These are phyloP conservation scores for Pleomassaria siparia DNA, from an alignment of 2,329 filamentous ascomycete species.

Conservation along the genomic window DNA sequence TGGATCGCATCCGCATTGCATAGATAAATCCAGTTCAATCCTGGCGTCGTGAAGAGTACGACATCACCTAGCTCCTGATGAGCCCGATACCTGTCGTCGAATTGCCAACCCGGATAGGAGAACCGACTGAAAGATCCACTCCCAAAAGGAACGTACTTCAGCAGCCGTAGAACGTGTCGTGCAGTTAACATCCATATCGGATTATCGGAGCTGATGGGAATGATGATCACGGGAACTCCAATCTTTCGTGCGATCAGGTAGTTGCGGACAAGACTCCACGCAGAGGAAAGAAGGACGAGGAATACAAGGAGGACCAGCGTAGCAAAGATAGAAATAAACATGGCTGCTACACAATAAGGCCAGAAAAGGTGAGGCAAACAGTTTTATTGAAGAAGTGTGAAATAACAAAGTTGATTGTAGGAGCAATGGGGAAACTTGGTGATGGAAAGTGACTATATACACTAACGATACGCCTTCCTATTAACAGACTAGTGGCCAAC, in stretches of 20 bases:
- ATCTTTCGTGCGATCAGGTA: slow-evolving; percentile 3
- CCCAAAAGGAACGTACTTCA: slow-evolving; percentile 17
- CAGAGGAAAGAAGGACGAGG: slow-evolving; percentile 1
- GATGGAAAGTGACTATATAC: too few species aligned
- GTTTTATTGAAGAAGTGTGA: too few species aligned
- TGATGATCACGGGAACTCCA: slow-evolving; percentile 10
- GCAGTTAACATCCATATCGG: slow-evolving; percentile 20
- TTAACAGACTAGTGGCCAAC: too few species aligned
- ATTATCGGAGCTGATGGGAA: slow-evolving; percentile 22
- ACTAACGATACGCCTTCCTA: too few species aligned
- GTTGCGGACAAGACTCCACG: slow-evolving; percentile 5
- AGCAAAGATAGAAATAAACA: too few species aligned
- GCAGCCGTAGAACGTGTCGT: slow-evolving; percentile 7
- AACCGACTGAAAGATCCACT: slow-evolving; percentile 18
- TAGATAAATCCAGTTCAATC: slow-evolving; percentile 21
- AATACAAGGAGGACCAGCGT: slow-evolving; percentile 1
- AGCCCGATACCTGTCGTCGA: slow-evolving; percentile 15
- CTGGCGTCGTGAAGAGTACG: slow-evolving; percentile 20
- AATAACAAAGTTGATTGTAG: too few species aligned
- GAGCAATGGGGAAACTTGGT: too few species aligned
- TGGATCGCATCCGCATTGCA: slow-evolving; percentile 13
- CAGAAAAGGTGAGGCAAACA: too few species aligned
- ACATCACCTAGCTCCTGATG: slow-evolving; percentile 21
- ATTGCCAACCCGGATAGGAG: slow-evolving; percentile 21
- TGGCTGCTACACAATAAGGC: neutral